Evolutionary conservation across 176 grass and related monocot genomes (phyloP).

Genomic region (Avena insularis): DNA sequence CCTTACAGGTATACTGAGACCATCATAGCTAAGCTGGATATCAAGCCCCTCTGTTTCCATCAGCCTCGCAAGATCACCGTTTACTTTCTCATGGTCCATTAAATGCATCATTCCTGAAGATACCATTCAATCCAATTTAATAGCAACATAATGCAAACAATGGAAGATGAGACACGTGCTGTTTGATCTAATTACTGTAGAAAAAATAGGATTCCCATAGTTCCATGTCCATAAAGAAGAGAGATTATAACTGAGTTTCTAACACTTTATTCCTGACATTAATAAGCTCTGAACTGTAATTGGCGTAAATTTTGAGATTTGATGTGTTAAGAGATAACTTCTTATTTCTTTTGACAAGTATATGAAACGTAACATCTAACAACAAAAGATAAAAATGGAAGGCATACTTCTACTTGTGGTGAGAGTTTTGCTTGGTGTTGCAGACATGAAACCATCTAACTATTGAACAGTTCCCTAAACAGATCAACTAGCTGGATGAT

Average conservation of each 20-base stretch:
- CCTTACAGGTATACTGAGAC: slow-evolving; percentile 80
- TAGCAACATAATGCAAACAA: slow-evolving; percentile 38
- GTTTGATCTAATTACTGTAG: slow-evolving; percentile 29
- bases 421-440: slow-evolving; percentile 22
- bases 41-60: slow-evolving; percentile 84
- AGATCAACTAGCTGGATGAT: neutral
- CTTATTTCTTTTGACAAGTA: slow-evolving; percentile 33
- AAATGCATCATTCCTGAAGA: slow-evolving; percentile 98
- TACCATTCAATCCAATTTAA: slow-evolving; percentile 30
- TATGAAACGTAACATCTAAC: slow-evolving; percentile 2
- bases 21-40: slow-evolving; percentile 93
- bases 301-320: neutral
- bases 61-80: slow-evolving; percentile 71
- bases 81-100: slow-evolving; percentile 93
- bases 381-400: slow-evolving; percentile 22
- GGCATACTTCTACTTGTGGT: neutral
- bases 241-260: neutral
- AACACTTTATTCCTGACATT: slow-evolving; percentile 14
- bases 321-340: slow-evolving; percentile 11
- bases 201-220: neutral
- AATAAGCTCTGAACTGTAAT: slow-evolving; percentile 5
- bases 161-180: slow-evolving; percentile 29
- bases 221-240: slow-evolving; percentile 27
- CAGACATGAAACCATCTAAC: neutral
- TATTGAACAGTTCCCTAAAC: neutral